These are phyloP conservation scores for Scorias spongiosa DNA, from an alignment of 2,329 filamentous ascomycete species.

Conservation along the genomic window DNA sequence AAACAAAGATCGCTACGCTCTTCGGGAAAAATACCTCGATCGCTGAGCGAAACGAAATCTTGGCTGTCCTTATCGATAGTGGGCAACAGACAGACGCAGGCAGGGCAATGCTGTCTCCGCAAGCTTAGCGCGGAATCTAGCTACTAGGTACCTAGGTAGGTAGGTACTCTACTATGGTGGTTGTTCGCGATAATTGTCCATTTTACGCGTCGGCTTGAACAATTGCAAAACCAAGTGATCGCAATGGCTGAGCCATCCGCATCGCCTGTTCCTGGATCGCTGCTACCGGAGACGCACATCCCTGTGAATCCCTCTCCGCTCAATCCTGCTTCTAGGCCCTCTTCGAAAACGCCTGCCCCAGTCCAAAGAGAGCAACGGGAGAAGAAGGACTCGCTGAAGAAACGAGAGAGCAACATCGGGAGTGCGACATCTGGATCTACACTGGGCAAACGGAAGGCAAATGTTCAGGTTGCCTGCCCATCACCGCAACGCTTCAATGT, in stretches of 20 bases:
- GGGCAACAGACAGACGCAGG: background rate
- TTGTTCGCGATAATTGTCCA: no score
- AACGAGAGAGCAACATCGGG: constrained; percentile 31
- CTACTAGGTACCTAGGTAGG: no score
- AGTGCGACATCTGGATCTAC: constrained; percentile 16
- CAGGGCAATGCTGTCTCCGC: no score
- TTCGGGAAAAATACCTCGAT: background rate
- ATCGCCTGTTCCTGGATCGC: background rate
- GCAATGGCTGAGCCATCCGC: background rate
- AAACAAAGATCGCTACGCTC: no score
- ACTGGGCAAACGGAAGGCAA: constrained; percentile 23
- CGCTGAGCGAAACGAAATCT: background rate
- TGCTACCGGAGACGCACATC: constrained; percentile 30
- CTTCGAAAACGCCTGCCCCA: constrained; percentile 20
- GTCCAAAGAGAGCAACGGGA: constrained; percentile 35
- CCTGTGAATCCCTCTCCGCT: constrained; percentile 60
- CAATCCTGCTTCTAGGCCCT: constrained; percentile 35
- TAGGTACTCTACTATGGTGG: no score
- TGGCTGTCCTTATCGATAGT: background rate
- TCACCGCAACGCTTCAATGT: constrained; percentile 37
- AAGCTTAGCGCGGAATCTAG: no score
- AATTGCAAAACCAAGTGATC: no score
- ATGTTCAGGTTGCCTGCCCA: constrained; percentile 20
- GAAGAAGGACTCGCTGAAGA: constrained; percentile 36
- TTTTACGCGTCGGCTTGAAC: no score